phyloP scores from a whole-genome alignment of 148 eudicot genomes.

The Diospyros lotus region DNA sequence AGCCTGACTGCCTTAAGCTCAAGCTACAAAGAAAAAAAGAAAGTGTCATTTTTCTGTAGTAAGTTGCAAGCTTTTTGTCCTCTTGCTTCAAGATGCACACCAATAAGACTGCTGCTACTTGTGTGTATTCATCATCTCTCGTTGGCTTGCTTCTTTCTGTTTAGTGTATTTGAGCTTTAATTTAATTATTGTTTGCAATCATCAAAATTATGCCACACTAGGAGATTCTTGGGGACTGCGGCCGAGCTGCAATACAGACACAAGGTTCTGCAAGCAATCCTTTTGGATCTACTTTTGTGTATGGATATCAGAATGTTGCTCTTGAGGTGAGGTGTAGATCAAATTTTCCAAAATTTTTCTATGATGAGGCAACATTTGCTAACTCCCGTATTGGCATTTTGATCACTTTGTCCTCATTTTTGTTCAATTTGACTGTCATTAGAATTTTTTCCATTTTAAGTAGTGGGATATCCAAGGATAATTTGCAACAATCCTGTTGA shows the following conservation, averaged over 20 bases:
- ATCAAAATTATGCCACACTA: constrained; percentile 23
- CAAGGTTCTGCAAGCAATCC: constrained; percentile 92
- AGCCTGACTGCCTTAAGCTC: neutral
- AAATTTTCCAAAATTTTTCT: neutral
- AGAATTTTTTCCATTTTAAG: neutral
- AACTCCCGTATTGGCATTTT: neutral
- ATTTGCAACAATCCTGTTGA: neutral
- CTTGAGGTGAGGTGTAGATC: constrained; percentile 62
- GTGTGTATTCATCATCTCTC: constrained; percentile 3
- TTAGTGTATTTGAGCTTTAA: neutral
- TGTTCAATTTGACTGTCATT: neutral
- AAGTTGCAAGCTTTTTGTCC: constrained; percentile 4
- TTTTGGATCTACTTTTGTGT: constrained; percentile 92
- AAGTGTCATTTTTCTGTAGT: neutral
- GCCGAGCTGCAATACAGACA: constrained; percentile 93
- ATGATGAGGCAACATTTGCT: neutral
- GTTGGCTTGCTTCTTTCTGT: neutral
- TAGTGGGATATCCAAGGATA: neutral
- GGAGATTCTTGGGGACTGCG: constrained; percentile 96
- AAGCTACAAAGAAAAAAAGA: neutral
- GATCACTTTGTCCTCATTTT: constrained; percentile 5
- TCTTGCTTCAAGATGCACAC: constrained; percentile 1
- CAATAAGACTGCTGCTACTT: neutral
- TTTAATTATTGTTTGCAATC: neutral
- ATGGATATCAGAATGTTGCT: constrained; percentile 92